Conservation (phyloP, 2,329 filamentous ascomycete genomes). For the Aspergillus melleus region DNA sequence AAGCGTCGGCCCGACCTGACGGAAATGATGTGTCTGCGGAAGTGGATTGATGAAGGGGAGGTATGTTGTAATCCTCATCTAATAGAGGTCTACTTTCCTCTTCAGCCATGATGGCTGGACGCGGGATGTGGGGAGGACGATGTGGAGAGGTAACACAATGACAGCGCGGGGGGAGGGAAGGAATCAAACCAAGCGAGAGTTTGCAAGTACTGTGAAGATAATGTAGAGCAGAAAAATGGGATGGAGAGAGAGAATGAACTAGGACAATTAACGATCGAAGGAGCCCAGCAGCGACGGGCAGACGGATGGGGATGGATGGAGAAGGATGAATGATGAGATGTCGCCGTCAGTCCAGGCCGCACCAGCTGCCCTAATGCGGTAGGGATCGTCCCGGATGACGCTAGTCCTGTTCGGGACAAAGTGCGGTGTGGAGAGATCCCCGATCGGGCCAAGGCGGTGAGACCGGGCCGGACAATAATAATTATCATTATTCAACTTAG, state of each 20-base stretch:
- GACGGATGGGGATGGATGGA: not conserved
- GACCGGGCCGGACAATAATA: not conserved
- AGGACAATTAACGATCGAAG: not conserved
- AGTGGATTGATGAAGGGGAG: slow-evolving; percentile 21
- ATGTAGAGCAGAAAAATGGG: not conserved
- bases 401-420: slow-evolving; percentile 1
- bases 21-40: slow-evolving; percentile 10
- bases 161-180: not conserved
- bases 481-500: not conserved
- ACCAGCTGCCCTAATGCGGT: not conserved
- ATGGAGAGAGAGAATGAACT: not conserved
- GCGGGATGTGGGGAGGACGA: slow-evolving; percentile 4
- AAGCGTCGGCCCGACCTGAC: not conserved
- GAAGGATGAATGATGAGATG: not conserved
- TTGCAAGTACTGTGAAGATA: not conserved
- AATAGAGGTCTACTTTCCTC: slow-evolving; percentile 34
- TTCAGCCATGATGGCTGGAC: slow-evolving; percentile 33
- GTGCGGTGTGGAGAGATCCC: slow-evolving; percentile 3
- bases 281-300: not conserved
- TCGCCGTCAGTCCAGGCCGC: not conserved
- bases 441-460: not conserved
- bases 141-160: slow-evolving; percentile 9
- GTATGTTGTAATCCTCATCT: slow-evolving; percentile 22
- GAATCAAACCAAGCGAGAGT: not conserved
- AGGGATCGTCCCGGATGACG: not conserved